Percentiles rank a stretch among this genome's conserved stretches.
phyloP scores from a whole-genome alignment of 2,329 filamentous ascomycete genomes.

The Chrysosphaeria jannelii region DNA sequence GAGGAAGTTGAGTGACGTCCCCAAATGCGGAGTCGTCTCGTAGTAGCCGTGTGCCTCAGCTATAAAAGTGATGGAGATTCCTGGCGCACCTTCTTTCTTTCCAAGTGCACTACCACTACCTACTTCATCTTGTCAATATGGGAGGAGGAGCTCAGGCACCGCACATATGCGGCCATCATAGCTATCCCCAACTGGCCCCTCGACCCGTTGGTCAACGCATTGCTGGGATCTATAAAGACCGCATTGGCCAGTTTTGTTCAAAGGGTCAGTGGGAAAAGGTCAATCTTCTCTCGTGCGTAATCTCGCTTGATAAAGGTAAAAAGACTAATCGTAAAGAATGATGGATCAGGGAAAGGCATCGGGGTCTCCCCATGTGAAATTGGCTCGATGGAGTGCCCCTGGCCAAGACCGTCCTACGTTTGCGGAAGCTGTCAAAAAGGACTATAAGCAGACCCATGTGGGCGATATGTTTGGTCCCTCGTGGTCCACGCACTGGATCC shows the following conservation, averaged over 20 bases:
- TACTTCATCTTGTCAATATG: no score
- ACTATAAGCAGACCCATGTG: constrained; percentile 43
- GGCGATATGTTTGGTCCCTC: constrained; percentile 70
- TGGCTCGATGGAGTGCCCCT: constrained; percentile 66
- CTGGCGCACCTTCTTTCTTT: no score
- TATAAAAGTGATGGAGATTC: no score
- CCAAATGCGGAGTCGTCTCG: no score
- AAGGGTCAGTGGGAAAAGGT: constrained; percentile 6
- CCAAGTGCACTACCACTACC: no score
- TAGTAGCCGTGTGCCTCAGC: no score
- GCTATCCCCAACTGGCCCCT: constrained; percentile 5
- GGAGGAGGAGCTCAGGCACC: constrained; percentile 5
- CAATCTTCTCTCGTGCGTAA: constrained; percentile 6
- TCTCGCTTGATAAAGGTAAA: neutral
- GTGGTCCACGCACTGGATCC: constrained; percentile 97
- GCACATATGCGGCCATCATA: constrained; percentile 2
- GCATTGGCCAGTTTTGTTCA: constrained; percentile 6
- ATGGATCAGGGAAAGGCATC: constrained; percentile 35
- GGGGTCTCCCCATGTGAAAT: constrained; percentile 48
- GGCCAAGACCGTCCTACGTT: constrained; percentile 57
- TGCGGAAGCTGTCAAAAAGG: constrained; percentile 44
- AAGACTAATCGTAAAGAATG: constrained; percentile 19
- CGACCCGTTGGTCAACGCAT: constrained; percentile 6
- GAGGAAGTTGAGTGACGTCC: no score
- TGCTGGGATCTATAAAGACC: constrained; percentile 5